Evolutionary conservation across 2,329 filamentous ascomycete species (phyloP).

Genomic region (Phoma herbarum): DNA sequence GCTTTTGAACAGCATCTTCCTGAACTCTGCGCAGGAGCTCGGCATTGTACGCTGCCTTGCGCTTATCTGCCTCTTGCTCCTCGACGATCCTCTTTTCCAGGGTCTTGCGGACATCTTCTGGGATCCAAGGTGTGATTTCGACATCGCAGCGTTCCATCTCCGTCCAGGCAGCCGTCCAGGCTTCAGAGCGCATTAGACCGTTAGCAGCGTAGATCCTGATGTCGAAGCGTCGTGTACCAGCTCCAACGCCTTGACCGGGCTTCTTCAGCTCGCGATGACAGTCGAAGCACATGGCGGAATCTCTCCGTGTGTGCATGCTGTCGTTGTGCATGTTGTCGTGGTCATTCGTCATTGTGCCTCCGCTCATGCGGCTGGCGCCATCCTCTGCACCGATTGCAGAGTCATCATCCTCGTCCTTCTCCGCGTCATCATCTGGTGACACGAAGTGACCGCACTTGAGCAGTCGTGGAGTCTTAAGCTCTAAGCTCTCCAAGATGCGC

Average conservation of each 20-base stretch:
- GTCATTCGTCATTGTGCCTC: constrained; percentile 45
- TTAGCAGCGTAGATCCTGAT: constrained; percentile 95
- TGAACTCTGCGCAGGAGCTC: constrained; percentile 45
- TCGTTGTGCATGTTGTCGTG: constrained; percentile 41
- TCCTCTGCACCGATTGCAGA: constrained; percentile 49
- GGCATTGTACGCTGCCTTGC: constrained; percentile 42
- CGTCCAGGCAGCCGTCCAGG: constrained; percentile 92
- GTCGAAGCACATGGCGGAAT: constrained; percentile 59
- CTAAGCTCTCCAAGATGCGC: constrained; percentile 76
- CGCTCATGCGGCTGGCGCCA: constrained; percentile 48
- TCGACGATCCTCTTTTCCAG: constrained; percentile 63
- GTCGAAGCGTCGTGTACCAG: constrained; percentile 68
- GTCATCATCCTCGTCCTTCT: constrained; percentile 51
- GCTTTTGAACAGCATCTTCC: constrained; percentile 42
- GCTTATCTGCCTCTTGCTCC: constrained; percentile 45
- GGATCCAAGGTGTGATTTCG: constrained; percentile 81
- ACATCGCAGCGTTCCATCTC: constrained; percentile 99
- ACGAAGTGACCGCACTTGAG: constrained; percentile 81
- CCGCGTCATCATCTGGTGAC: constrained; percentile 43
- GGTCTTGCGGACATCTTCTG: constrained; percentile 65
- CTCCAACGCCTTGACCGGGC: constrained; percentile 47
- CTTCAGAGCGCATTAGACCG: constrained; percentile 88
- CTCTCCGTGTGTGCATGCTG: constrained; percentile 30
- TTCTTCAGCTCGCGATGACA: constrained; percentile 54
- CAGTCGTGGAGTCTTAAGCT: constrained; percentile 74